Percentiles rank a stretch among this genome's conserved stretches.
Evolutionary conservation across 768 basidiomycete genomes (phyloP).

Genomic region (Aureoboletus auriporus): DNA sequence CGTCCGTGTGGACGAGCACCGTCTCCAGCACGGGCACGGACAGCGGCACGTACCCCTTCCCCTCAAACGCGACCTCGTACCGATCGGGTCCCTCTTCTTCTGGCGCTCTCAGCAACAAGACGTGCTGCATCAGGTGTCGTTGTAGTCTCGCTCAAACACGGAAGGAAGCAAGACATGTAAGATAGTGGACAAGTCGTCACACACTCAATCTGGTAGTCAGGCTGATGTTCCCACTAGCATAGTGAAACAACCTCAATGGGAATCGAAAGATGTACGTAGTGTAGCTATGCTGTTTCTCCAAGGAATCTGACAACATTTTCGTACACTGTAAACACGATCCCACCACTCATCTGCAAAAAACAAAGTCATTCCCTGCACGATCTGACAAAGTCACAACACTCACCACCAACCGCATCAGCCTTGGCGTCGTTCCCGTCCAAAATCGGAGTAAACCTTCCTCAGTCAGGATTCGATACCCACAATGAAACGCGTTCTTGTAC

Average conservation of each 20-base stretch:
- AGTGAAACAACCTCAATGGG: no score
- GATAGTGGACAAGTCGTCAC: no score
- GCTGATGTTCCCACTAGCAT: no score
- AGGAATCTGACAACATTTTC: constrained; percentile 70
- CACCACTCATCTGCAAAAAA: constrained; percentile 75
- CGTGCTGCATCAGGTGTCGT: constrained; percentile 20
- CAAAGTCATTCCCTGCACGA: background rate
- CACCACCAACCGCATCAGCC: constrained; percentile 80
- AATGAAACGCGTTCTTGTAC: constrained; percentile 94
- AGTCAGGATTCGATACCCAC: constrained; percentile 88
- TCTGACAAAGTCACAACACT: constrained; percentile 26
- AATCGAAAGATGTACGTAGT: no score
- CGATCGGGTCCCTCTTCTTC: constrained; percentile 41
- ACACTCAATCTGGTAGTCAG: no score
- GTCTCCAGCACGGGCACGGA: constrained; percentile 78
- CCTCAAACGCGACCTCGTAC: constrained; percentile 51
- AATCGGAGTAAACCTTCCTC: constrained; percentile 92
- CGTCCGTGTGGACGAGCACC: constrained; percentile 42
- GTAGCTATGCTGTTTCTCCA: constrained; percentile 21
- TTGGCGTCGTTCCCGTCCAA: constrained; percentile 95
- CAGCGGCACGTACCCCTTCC: constrained; percentile 45
- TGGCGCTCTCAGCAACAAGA: constrained; percentile 41
- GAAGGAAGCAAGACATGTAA: background rate
- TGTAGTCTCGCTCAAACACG: no score
- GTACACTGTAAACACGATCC: constrained; percentile 90